Percentiles rank a stretch among this genome's conserved stretches.
Conservation (phyloP, 805 yeast genomes). For the Kodamaea hsintzibuensis region DNA sequence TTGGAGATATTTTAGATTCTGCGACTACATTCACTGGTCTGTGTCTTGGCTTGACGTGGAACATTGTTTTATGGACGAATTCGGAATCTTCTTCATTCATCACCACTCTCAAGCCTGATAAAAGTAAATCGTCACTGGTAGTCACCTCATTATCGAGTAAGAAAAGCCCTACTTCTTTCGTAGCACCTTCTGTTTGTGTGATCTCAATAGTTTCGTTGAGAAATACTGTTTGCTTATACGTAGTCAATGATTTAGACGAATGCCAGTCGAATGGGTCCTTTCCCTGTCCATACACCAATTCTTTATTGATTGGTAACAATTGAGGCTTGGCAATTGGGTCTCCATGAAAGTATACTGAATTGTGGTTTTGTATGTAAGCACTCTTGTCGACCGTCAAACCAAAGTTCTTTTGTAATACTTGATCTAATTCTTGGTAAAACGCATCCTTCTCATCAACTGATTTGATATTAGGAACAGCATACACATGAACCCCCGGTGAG, state of each 20-base stretch:
- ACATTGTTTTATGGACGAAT: slow-evolving; percentile 35
- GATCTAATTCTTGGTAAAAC: slow-evolving; percentile 25
- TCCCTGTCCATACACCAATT: neutral
- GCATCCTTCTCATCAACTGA: slow-evolving; percentile 9
- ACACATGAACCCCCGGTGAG: slow-evolving; percentile 29
- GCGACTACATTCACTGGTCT: slow-evolving; percentile 14
- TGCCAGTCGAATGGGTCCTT: slow-evolving; percentile 6
- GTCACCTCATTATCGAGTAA: slow-evolving; percentile 27
- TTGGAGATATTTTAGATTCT: slow-evolving; percentile 14
- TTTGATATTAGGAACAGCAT: slow-evolving; percentile 27
- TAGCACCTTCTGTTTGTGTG: neutral
- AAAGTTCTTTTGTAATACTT: slow-evolving; percentile 1
- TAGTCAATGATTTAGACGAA: neutral
- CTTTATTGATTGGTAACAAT: neutral
- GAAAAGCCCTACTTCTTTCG: slow-evolving; percentile 41
- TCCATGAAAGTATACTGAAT: slow-evolving; percentile 30
- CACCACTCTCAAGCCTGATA: slow-evolving; percentile 37
- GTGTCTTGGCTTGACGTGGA: slow-evolving; percentile 44
- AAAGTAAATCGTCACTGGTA: slow-evolving; percentile 33
- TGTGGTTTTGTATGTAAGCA: slow-evolving; percentile 14
- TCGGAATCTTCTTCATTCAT: slow-evolving; percentile 16
- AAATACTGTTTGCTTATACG: neutral
- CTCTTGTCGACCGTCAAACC: neutral
- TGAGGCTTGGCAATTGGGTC: slow-evolving; percentile 1
- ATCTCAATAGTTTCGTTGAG: slow-evolving; percentile 1